Evolutionary conservation across 148 eudicot genomes (phyloP).

Genomic region (Silene conica): DNA sequence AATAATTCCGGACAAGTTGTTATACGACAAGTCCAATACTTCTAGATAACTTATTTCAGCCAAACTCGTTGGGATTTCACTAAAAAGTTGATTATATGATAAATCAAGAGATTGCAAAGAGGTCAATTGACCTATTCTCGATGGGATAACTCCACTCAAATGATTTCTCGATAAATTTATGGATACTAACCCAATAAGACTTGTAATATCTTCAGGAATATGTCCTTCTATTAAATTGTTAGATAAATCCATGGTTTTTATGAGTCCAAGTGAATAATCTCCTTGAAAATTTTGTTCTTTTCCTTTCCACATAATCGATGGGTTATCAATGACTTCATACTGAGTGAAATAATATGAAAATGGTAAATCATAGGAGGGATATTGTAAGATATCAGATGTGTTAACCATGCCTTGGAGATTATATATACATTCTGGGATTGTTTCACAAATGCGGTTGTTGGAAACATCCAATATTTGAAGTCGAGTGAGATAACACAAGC

Average conservation of each 20-base stretch:
- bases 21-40: conserved; percentile 3
- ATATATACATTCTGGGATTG: neutral
- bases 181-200: neutral
- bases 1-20: too few species aligned
- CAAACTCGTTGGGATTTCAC: neutral
- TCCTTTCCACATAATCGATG: conserved; percentile 13
- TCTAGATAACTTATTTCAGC: neutral
- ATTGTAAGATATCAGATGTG: neutral
- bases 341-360: too few species aligned
- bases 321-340: neutral
- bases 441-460: too few species aligned
- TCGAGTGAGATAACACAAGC: too few species aligned
- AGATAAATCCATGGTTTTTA: neutral
- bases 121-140: too few species aligned
- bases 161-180: conserved; percentile 11
- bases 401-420: neutral
- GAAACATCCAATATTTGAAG: too few species aligned
- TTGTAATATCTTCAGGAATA: neutral
- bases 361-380: neutral
- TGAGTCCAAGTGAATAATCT: neutral
- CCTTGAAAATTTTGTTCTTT: neutral
- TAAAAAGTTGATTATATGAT: conserved; percentile 3
- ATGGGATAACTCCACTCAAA: too few species aligned
- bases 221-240: neutral
- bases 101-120: too few species aligned